A percentile compares a stretch with the other conserved stretches of the same genome.
Conservation (phyloP, 176 grass and related monocot genomes). For the Typha latifolia region DNA sequence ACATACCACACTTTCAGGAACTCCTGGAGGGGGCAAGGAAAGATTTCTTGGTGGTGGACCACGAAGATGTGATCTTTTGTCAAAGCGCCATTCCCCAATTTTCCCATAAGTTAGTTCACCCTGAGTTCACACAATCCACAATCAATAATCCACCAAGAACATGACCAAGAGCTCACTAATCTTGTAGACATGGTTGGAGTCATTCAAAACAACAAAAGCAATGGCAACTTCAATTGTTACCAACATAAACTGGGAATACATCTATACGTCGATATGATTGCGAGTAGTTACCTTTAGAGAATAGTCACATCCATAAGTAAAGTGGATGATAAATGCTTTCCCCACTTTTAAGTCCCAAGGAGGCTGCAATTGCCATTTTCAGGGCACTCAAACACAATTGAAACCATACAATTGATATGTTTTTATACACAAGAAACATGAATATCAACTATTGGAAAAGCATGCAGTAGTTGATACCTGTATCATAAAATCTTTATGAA, state of each 20-base stretch:
- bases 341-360: slow-evolving; percentile 64
- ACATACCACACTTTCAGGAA: slow-evolving; percentile 99
- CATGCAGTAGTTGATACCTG: slow-evolving; percentile 49
- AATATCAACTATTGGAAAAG: slow-evolving; percentile 6
- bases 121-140: slow-evolving; percentile 24
- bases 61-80: slow-evolving; percentile 83
- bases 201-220: background rate
- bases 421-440: slow-evolving; percentile 17
- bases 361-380: slow-evolving; percentile 44
- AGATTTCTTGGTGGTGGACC: slow-evolving; percentile 88
- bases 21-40: slow-evolving; percentile 72
- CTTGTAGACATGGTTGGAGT: slow-evolving; percentile 9
- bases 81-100: slow-evolving; percentile 88
- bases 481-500: slow-evolving; percentile 99
- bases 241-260: background rate
- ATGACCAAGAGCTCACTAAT: slow-evolving; percentile 12
- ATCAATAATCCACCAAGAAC: background rate
- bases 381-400: slow-evolving; percentile 9
- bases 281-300: slow-evolving; percentile 51
- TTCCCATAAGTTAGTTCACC: slow-evolving; percentile 88
- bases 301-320: slow-evolving; percentile 91
- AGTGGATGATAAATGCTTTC: slow-evolving; percentile 74
- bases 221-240: background rate
- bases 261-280: background rate
- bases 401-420: background rate